These are phyloP conservation scores for Rhytidiadelphus loreus DNA, from an alignment of 225 moss, liverwort and hornwort genomes.

Conservation along the genomic window DNA sequence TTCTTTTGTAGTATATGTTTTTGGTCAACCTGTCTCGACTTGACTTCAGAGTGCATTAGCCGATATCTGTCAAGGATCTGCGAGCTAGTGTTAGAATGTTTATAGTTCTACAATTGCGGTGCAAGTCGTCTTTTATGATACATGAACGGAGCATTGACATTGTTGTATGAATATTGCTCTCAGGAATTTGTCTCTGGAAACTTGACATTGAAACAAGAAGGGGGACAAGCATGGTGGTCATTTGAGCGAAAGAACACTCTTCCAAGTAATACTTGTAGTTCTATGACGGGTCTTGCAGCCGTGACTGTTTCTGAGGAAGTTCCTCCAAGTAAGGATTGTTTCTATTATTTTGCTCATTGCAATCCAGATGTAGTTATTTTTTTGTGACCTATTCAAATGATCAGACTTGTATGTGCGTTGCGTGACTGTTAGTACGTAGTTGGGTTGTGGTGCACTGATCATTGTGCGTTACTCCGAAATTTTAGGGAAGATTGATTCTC, in stretches of 20 bases:
- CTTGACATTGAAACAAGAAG: conserved; percentile 65
- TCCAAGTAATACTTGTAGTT: conserved; percentile 31
- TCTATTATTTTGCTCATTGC: not conserved
- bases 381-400: not conserved
- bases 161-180: not conserved
- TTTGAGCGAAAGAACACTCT: conserved; percentile 37
- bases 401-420: not conserved
- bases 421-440: not conserved
- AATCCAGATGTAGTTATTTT: not conserved
- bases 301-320: conserved; percentile 85
- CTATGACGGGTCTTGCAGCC: conserved; percentile 49
- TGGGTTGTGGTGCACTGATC: not conserved
- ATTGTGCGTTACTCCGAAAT: not conserved
- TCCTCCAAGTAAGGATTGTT: conserved; percentile 55
- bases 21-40: not conserved
- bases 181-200: conserved; percentile 55
- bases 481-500: not conserved
- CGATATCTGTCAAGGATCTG: not conserved
- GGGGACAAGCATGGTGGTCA: conserved; percentile 78
- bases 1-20: not conserved
- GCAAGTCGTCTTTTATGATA: not conserved
- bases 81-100: not conserved
- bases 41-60: not conserved
- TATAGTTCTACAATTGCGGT: not conserved
- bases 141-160: not conserved